A percentile compares a stretch with the other conserved stretches of the same genome.
Evolutionary conservation across 1,284 basidiomycete genomes (phyloP).

Genomic region (Peniophora sp.): DNA sequence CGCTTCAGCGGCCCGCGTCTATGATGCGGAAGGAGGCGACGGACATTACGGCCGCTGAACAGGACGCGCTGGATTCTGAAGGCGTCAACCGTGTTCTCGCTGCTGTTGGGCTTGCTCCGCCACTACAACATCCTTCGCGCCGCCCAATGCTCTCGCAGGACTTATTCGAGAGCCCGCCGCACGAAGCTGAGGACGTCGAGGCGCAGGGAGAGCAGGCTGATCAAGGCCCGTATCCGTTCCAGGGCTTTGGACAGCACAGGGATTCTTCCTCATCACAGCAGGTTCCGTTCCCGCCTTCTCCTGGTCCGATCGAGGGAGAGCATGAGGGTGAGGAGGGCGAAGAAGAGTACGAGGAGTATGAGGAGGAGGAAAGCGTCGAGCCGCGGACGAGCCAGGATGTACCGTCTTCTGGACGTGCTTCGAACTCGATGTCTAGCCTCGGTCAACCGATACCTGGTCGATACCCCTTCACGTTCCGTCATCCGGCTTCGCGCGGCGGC

Average conservation of each 20-base stretch:
- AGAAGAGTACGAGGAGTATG: conserved; percentile 16
- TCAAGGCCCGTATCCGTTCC: conserved; percentile 50
- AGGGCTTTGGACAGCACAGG: conserved; percentile 39
- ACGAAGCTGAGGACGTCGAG: conserved; percentile 11
- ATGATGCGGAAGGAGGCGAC: conserved; percentile 24
- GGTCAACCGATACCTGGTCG: conserved; percentile 65
- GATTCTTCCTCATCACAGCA: conserved; percentile 44
- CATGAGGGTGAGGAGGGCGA: conserved; percentile 17
- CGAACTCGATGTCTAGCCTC: conserved; percentile 71
- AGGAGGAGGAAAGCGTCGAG: conserved; percentile 20
- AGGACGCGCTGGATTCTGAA: conserved; percentile 21
- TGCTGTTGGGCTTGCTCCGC: conserved; percentile 52
- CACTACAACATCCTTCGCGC: conserved; percentile 36
- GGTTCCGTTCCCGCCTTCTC: conserved; percentile 67
- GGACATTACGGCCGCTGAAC: conserved; percentile 23
- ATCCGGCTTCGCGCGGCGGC: conserved; percentile 33
- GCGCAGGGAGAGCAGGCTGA: conserved; percentile 11
- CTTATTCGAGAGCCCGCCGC: conserved; percentile 50
- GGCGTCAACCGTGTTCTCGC: conserved; percentile 63
- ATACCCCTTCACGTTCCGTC: conserved; percentile 63
- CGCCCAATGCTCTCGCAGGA: conserved; percentile 51
- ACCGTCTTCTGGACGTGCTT: conserved; percentile 48
- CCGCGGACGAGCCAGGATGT: conserved; percentile 37
- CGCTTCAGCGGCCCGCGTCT: conserved; percentile 31
- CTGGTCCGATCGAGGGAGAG: conserved; percentile 28